These are phyloP conservation scores for Cenchrus purpureus DNA, from an alignment of 176 grass and related monocot species.

Conservation along the genomic window DNA sequence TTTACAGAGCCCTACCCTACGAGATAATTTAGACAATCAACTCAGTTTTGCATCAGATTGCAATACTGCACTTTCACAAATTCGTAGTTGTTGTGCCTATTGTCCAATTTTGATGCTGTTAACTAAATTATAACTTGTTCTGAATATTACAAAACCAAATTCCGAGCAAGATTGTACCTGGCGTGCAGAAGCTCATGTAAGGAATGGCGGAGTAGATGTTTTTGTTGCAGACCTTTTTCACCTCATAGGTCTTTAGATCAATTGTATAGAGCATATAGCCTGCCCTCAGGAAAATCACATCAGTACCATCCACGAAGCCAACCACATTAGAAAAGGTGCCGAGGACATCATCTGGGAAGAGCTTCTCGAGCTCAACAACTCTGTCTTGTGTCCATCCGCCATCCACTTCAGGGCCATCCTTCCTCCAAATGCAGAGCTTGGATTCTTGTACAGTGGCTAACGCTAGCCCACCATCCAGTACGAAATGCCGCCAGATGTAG, in stretches of 20 bases:
- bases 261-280: not conserved
- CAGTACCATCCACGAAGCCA: not conserved
- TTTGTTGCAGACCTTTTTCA: not conserved
- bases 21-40: not conserved
- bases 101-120: too few species aligned
- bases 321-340: too few species aligned
- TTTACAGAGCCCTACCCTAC: not conserved
- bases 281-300: not conserved
- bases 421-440: too few species aligned
- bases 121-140: too few species aligned
- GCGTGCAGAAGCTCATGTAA: not conserved
- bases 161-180: not conserved
- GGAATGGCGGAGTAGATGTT: not conserved
- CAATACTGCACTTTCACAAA: not conserved
- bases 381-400: too few species aligned
- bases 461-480: too few species aligned
- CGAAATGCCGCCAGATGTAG: too few species aligned
- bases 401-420: too few species aligned
- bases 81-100: too few species aligned
- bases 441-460: too few species aligned
- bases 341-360: too few species aligned
- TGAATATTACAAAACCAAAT: not conserved
- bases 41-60: not conserved
- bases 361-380: not conserved
- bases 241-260: not conserved